These are phyloP conservation scores for Polyrhizophydium stewartii DNA, from an alignment of 371 early-diverging fungal genomes.

Conservation along the genomic window DNA sequence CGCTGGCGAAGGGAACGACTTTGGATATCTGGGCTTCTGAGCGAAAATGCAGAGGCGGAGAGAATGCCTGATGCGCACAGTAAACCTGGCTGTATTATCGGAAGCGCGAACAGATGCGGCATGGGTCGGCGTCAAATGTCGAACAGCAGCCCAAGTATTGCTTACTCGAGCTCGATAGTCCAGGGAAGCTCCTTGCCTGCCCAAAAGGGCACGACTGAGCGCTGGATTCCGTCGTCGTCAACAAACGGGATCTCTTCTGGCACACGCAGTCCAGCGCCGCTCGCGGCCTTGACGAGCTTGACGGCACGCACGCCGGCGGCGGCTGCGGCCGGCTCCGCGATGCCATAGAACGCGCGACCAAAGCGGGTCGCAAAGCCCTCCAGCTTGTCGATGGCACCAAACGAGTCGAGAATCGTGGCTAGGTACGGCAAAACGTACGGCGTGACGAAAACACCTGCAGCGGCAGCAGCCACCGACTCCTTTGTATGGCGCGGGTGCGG, in stretches of 20 bases:
- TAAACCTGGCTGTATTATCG: too few species aligned
- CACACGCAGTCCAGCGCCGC: slow-evolving; percentile 30
- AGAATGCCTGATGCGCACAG: too few species aligned
- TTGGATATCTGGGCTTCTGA: too few species aligned
- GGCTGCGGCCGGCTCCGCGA: slow-evolving; percentile 36
- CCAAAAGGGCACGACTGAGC: slow-evolving; percentile 82
- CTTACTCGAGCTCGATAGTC: too few species aligned
- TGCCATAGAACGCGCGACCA: slow-evolving; percentile 81
- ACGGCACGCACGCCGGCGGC: slow-evolving; percentile 28
- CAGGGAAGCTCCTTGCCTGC: slow-evolving; percentile 52
- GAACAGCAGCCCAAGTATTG: too few species aligned
- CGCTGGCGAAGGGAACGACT: too few species aligned
- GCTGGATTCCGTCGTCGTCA: slow-evolving; percentile 41
- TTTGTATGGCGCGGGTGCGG: slow-evolving; percentile 89
- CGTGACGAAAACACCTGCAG: slow-evolving; percentile 90
- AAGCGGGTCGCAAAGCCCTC: slow-evolving; percentile 77
- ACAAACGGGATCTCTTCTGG: slow-evolving; percentile 54
- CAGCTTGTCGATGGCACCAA: slow-evolving; percentile 75
- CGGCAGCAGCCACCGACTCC: slow-evolving; percentile 75
- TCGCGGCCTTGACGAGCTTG: not conserved
- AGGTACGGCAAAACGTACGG: slow-evolving; percentile 81
- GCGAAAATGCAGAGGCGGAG: too few species aligned
- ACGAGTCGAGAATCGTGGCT: slow-evolving; percentile 82
- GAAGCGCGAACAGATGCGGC: too few species aligned
- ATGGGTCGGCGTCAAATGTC: too few species aligned